Evolutionary conservation across 768 basidiomycete species (phyloP).

Genomic region (Cubamyces lactineus): DNA sequence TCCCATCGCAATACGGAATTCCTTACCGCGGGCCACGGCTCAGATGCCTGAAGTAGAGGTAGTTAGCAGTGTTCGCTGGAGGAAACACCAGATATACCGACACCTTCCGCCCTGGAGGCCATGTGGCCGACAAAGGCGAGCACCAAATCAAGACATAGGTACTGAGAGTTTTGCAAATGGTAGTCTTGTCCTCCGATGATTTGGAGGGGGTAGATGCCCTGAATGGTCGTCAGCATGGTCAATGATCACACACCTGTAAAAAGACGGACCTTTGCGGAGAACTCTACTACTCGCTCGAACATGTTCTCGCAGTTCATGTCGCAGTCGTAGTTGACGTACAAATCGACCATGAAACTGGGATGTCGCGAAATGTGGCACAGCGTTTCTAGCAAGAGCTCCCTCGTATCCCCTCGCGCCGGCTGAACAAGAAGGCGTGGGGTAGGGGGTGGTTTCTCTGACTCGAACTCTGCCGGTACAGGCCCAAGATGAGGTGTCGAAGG

Average conservation of each 20-base stretch:
- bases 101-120: constrained; percentile 64
- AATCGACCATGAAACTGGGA: constrained; percentile 92
- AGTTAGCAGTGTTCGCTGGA: constrained; percentile 3
- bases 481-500: constrained; percentile 47
- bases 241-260: neutral
- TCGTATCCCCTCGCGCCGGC: constrained; percentile 84
- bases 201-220: constrained; percentile 82
- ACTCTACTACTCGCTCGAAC: constrained; percentile 87
- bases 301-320: constrained; percentile 96
- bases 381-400: constrained; percentile 89
- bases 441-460: constrained; percentile 29
- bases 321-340: constrained; percentile 97
- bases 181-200: constrained; percentile 59
- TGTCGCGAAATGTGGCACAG: constrained; percentile 79
- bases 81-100: constrained; percentile 33
- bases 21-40: constrained; percentile 69
- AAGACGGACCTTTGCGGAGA: constrained; percentile 75
- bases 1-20: neutral
- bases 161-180: constrained; percentile 78
- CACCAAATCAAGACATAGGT: constrained; percentile 85
- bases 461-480: constrained; percentile 36
- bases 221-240: neutral
- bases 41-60: constrained; percentile 32
- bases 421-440: constrained; percentile 59
- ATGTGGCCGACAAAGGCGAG: constrained; percentile 88